phyloP scores from a whole-genome alignment of 2,329 filamentous ascomycete genomes.

The Aureobasidium sp. region DNA sequence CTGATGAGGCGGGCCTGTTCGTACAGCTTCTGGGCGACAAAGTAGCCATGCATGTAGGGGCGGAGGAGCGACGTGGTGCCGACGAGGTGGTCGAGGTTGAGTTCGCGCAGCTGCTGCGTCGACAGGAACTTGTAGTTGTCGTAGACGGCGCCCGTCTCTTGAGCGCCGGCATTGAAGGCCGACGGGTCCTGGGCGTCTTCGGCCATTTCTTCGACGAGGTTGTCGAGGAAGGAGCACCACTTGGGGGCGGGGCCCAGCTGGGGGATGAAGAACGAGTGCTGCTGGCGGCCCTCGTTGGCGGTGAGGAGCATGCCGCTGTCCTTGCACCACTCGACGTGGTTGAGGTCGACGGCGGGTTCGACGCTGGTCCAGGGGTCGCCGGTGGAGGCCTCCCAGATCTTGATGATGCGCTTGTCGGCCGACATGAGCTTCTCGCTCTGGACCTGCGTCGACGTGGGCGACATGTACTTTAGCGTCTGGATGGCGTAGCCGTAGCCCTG shows the following conservation, averaged over 20 bases:
- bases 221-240: slow-evolving; percentile 96
- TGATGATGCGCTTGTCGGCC: slow-evolving; percentile 91
- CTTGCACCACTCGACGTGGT: slow-evolving; percentile 86
- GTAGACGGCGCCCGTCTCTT: slow-evolving; percentile 65
- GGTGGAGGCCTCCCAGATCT: slow-evolving; percentile 79
- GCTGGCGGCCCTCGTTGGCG: slow-evolving; percentile 91
- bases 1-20: slow-evolving; percentile 89
- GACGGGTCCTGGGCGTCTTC: slow-evolving; percentile 62
- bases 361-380: slow-evolving; percentile 92
- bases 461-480: slow-evolving; percentile 65
- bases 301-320: slow-evolving; percentile 92
- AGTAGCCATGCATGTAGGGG: slow-evolving; percentile 99
- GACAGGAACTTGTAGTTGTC: slow-evolving; percentile 99
- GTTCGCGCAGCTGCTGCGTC: slow-evolving; percentile 68
- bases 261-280: slow-evolving; percentile 91
- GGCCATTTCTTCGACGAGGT: slow-evolving; percentile 97
- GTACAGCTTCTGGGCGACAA: slow-evolving; percentile 89
- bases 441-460: slow-evolving; percentile 62
- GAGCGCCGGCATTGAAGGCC: slow-evolving; percentile 36
- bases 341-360: slow-evolving; percentile 89
- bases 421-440: slow-evolving; percentile 70
- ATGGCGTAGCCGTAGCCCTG: slow-evolving; percentile 93
- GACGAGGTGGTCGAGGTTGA: slow-evolving; percentile 81
- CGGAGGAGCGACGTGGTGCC: slow-evolving; percentile 82
- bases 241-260: slow-evolving; percentile 85